Percentiles rank a stretch among this genome's conserved stretches.
These are phyloP conservation scores for Golubevia pallescens DNA, from an alignment of 1,284 basidiomycete genomes.

Conservation along the genomic window DNA sequence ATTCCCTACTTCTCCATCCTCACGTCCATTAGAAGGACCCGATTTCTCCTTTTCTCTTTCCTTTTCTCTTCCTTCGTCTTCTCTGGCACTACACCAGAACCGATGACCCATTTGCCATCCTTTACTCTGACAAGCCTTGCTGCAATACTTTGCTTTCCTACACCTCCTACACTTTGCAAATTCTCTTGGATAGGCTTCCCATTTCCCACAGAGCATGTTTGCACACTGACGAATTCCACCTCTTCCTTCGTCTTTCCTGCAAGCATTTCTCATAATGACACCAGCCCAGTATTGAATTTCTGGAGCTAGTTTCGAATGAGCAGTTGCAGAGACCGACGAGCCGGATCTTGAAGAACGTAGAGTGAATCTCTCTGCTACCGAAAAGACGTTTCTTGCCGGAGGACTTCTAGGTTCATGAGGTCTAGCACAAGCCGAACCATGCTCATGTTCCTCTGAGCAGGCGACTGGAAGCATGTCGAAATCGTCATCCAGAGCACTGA, in stretches of 20 bases:
- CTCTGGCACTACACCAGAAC: slow-evolving; percentile 66
- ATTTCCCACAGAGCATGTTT: slow-evolving; percentile 85
- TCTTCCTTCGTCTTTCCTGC: slow-evolving; percentile 89
- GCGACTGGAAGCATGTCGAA: no score
- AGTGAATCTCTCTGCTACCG: slow-evolving; percentile 93
- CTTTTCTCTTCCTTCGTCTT: no score
- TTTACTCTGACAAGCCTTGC: slow-evolving; percentile 94
- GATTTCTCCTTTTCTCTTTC: no score
- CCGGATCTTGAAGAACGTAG: slow-evolving; percentile 85
- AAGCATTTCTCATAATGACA: slow-evolving; percentile 98
- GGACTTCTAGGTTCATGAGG: no score
- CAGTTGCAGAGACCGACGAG: slow-evolving; percentile 42
- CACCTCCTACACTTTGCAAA: slow-evolving; percentile 97
- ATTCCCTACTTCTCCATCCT: no score
- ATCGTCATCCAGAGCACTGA: background rate
- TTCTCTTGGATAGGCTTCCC: slow-evolving; percentile 91
- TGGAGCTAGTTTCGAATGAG: slow-evolving; percentile 76
- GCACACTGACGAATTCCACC: slow-evolving; percentile 97
- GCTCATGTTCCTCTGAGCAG: no score
- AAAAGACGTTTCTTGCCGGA: slow-evolving; percentile 73
- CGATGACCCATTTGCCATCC: slow-evolving; percentile 97
- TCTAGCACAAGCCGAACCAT: no score
- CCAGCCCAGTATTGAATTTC: slow-evolving; percentile 99
- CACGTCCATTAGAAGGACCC: no score
- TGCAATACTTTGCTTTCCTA: slow-evolving; percentile 97